A percentile compares a stretch with the other conserved stretches of the same genome.
These are phyloP conservation scores for Cunninghamia lanceolata DNA, from an alignment of 75 land plant genomes.

Conservation along the genomic window DNA sequence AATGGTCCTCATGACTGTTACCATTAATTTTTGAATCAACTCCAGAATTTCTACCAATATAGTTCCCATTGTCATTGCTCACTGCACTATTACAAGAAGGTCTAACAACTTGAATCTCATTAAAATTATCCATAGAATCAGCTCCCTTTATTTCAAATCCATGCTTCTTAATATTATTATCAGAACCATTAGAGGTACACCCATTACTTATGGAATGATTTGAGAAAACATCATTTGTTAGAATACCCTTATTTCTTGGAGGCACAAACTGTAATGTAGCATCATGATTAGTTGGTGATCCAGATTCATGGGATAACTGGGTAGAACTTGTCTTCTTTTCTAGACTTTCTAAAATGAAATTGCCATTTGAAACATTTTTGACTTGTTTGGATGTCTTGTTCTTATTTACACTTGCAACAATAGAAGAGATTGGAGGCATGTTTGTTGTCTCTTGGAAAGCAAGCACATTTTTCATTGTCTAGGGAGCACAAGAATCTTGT, in stretches of 20 bases:
- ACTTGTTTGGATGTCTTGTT: background rate
- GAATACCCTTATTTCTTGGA: background rate
- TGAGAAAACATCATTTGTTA: background rate
- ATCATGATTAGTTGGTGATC: background rate
- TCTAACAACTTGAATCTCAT: background rate
- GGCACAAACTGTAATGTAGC: background rate
- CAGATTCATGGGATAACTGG: background rate
- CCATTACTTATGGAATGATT: background rate
- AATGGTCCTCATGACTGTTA: background rate
- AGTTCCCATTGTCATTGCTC: background rate
- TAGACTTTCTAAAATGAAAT: slow-evolving; percentile 2
- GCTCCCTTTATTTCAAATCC: background rate
- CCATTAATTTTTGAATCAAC: background rate
- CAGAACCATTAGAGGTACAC: background rate
- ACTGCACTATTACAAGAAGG: background rate
- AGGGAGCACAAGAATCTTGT: background rate
- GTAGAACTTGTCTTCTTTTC: background rate
- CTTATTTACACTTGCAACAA: background rate
- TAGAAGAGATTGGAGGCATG: background rate
- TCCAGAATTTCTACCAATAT: background rate
- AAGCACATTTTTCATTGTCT: background rate
- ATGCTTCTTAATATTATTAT: background rate
- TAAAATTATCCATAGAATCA: background rate
- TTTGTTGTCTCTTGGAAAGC: background rate
- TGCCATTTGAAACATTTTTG: background rate